Evolutionary conservation across 2,329 filamentous ascomycete species (phyloP), one percentile per base, ranked within the genome.

Genomic region (Boeremia exigua): DNA sequence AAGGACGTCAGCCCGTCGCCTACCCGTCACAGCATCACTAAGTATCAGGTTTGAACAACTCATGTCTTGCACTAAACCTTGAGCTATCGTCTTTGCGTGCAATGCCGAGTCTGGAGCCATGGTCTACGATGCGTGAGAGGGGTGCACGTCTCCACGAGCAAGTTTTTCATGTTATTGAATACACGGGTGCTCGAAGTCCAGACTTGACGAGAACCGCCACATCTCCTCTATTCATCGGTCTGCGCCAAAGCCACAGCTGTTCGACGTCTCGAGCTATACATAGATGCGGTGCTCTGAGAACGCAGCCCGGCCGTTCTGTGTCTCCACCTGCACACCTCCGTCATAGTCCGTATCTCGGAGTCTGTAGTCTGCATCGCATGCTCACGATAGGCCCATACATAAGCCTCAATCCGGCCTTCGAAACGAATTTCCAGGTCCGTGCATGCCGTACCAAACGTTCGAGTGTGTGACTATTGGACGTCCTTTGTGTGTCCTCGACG

Each of bases 171-270:
- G 0, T 17, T 37, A 23, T n/a, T 25, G 4, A 11, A n/a, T 28
- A 38, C n/a, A 8, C 34, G 12, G 27, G 8, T 17, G 29, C 11
- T 33, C 17, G 7, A 19, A 12, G n/a, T 36, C 46, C 29, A 46
- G 30, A 56, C 29, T 19, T 43, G 8, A 46, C 27, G 30, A 50
- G 30, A 33, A 43, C 30, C 14, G 25, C 47, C 53, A 38, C 25
- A 25, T 47, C 17, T 43, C 3, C 47, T 34, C 14, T 30, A 28
- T 19, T 1, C 11, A 23, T 38, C 27, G 43, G 19, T 34, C 4
- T 48, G 36, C 36, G 6, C 38, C 42, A 14, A 28, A 50, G 47
- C 42, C 36, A 56, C 46, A 47, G 10, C 10, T 47, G 36, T 15
- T 23, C 36, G 17, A 33, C 19, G 34, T 25, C 30, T 37, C 42